A percentile compares a stretch with the other conserved stretches of the same genome.
phyloP scores from a whole-genome alignment of 495 filamentous ascomycete species.

The Parachaetomium inaequale region DNA sequence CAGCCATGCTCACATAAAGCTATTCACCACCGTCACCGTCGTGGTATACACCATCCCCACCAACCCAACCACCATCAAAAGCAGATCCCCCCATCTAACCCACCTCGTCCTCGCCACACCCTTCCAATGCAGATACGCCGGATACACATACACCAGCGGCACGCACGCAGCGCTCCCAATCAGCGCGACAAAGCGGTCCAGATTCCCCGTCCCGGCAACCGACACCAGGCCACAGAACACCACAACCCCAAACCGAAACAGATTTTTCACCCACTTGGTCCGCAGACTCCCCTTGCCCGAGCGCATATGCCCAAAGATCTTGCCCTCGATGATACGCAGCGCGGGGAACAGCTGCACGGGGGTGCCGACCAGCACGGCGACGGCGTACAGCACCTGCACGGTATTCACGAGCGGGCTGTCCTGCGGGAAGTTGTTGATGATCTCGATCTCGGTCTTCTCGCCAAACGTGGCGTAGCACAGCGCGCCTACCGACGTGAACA shows the following conservation, averaged over 20 bases:
- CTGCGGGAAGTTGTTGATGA: slow-evolving; percentile 65
- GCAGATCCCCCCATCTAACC: slow-evolving; percentile 50
- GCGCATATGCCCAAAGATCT: slow-evolving; percentile 47
- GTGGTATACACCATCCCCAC: slow-evolving; percentile 63
- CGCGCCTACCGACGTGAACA: slow-evolving; percentile 60
- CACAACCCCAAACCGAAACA: slow-evolving; percentile 49
- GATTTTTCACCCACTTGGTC: slow-evolving; percentile 67
- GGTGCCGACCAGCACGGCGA: slow-evolving; percentile 58
- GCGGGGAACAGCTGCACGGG: slow-evolving; percentile 66
- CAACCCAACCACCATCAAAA: slow-evolving; percentile 54
- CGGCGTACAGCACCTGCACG: slow-evolving; percentile 63
- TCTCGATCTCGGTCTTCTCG: slow-evolving; percentile 52
- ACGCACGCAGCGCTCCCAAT: slow-evolving; percentile 65
- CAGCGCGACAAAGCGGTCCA: slow-evolving; percentile 62
- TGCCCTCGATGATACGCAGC: slow-evolving; percentile 56
- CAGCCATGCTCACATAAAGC: slow-evolving; percentile 28
- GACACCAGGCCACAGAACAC: slow-evolving; percentile 50
- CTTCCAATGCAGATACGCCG: slow-evolving; percentile 59
- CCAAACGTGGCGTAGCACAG: slow-evolving; percentile 66
- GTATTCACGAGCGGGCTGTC: slow-evolving; percentile 59
- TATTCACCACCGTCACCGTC: slow-evolving; percentile 48
- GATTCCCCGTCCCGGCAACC: slow-evolving; percentile 53
- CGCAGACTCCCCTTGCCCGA: slow-evolving; percentile 52
- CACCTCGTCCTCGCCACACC: slow-evolving; percentile 50
- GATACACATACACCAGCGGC: slow-evolving; percentile 94